Base-by-base conservation (phyloP, 768 basidiomycete species). In the Trametes gibbosa region DNA sequence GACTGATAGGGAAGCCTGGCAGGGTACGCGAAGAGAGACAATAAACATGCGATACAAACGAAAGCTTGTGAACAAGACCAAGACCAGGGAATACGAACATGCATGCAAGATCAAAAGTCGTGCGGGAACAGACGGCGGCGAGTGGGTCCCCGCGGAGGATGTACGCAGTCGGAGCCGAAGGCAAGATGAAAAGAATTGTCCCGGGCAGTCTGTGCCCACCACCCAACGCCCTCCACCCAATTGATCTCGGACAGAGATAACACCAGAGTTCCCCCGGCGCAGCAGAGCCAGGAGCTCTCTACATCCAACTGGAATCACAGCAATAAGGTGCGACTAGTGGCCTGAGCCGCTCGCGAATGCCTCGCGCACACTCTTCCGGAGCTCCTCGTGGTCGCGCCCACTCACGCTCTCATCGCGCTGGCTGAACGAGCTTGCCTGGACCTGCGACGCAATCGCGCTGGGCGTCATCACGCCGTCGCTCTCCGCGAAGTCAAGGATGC, bases 401-500 rank as follows among this genome's bases (percentile, higher is more conserved):
- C 75, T 69, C 29, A 68, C 70, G 60, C 76, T 79, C 61, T 75
- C 81, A 19, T 82, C 85, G 63, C 82, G 83, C 43, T 79, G 84
- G 35, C 88, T 75, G 29, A 87, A 89, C 49, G 87, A 85, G 39
- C 87, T 85, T 21, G 84, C 85, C 63, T 85, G 84, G 64, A 85
- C 76, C 59, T 90, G 87, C 25, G 87, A 88, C 17, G 78, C 82
- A 14, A 83, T 74, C 24, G 81, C 78, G 66, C 87, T 89, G 42
- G 82, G 83, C 6, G 85, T 81, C 53, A 82, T 74, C 37, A 80
- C 72, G 8, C 78, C 81, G 29, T 89, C 89, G 1, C 77, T 68
- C 48, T 90, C 90, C 17, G 93, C 86, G 65, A 94, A 84, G 66
- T 95, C 93, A 53, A 95, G 74, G 51, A 97, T 97, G 63, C 92